phyloP scores from a whole-genome alignment of 2,329 filamentous ascomycete species.

The Ascosphaera apis region DNA sequence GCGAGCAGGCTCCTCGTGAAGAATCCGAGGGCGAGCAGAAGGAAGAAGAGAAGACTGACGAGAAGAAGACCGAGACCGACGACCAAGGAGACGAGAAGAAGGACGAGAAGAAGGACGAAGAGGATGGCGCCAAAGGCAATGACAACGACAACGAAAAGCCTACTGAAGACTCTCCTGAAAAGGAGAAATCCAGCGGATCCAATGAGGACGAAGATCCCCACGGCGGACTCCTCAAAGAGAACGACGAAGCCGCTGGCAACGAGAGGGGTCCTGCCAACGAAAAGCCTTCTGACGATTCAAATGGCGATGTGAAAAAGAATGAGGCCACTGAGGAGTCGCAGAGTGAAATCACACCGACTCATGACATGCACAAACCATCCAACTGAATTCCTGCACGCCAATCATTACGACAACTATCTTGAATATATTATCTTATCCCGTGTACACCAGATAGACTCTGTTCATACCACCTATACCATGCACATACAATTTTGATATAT shows the following conservation, averaged over 20 bases:
- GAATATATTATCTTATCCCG: too few relatives aligned
- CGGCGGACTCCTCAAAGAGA: slow-evolving; percentile 27
- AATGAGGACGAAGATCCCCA: slow-evolving; percentile 31
- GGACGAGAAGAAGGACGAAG: slow-evolving; percentile 10
- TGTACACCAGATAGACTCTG: too few relatives aligned
- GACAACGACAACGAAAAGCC: too few relatives aligned
- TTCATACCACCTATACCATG: too few relatives aligned
- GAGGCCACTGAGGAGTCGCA: too few relatives aligned
- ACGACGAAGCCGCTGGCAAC: slow-evolving; percentile 18
- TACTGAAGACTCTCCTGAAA: slow-evolving; percentile 6
- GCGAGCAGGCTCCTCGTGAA: slow-evolving; percentile 4
- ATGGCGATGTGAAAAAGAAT: too few relatives aligned
- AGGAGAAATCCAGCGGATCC: slow-evolving; percentile 21
- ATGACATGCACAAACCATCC: too few relatives aligned
- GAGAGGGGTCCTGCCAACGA: not conserved
- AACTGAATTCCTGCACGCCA: too few relatives aligned
- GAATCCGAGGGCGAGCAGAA: slow-evolving; percentile 7
- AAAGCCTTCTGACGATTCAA: not conserved
- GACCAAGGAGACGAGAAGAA: slow-evolving; percentile 11
- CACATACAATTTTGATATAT: too few relatives aligned
- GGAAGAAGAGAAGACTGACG: slow-evolving; percentile 5
- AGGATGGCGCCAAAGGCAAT: too few relatives aligned
- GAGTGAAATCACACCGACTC: too few relatives aligned
- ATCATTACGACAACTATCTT: too few relatives aligned
- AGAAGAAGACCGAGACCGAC: slow-evolving; percentile 3